These are phyloP conservation scores for Rhizopus delemar DNA, from an alignment of 371 early-diverging fungal genomes.

Conservation along the genomic window DNA sequence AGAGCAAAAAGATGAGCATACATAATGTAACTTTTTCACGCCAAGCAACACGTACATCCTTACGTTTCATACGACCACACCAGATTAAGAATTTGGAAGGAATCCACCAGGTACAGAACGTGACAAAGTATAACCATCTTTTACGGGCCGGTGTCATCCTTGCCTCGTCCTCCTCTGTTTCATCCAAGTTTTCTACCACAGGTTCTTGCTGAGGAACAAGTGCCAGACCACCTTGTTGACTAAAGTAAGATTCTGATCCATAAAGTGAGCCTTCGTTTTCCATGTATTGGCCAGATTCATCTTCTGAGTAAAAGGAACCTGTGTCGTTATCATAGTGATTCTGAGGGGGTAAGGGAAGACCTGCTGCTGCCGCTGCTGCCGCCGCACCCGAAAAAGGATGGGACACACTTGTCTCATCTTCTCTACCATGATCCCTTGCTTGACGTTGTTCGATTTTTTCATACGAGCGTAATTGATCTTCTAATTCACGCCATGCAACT, in stretches of 20 bases:
- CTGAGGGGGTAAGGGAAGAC: slow-evolving; percentile 35
- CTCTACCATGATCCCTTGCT: slow-evolving; percentile 18
- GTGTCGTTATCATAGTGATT: slow-evolving; percentile 50
- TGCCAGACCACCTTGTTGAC: slow-evolving; percentile 11
- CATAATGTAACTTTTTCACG: slow-evolving; percentile 95
- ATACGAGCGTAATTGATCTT: slow-evolving; percentile 58
- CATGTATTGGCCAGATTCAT: slow-evolving; percentile 45
- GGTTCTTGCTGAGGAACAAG: slow-evolving; percentile 22
- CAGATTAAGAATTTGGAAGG: slow-evolving; percentile 65
- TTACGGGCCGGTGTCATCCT: slow-evolving; percentile 53
- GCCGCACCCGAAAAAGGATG: slow-evolving; percentile 22
- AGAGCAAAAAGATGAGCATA: slow-evolving; percentile 80
- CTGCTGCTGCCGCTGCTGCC: slow-evolving; percentile 35
- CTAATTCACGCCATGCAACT: slow-evolving; percentile 69
- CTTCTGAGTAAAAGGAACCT: slow-evolving; percentile 71
- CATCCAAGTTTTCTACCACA: slow-evolving; percentile 37
- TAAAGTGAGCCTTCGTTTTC: slow-evolving; percentile 28
- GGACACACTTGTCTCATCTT: slow-evolving; percentile 1
- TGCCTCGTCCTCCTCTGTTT: slow-evolving; percentile 47
- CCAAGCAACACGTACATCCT: slow-evolving; percentile 92
- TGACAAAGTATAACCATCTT: slow-evolving; percentile 84
- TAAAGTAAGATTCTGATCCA: slow-evolving; percentile 32
- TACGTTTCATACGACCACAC: slow-evolving; percentile 78
- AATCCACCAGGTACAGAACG: slow-evolving; percentile 88
- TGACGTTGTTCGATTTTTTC: slow-evolving; percentile 53